A percentile compares a stretch with the other conserved stretches of the same genome.
Conservation (phyloP, 768 basidiomycete genomes). For the Serendipita sp. region DNA sequence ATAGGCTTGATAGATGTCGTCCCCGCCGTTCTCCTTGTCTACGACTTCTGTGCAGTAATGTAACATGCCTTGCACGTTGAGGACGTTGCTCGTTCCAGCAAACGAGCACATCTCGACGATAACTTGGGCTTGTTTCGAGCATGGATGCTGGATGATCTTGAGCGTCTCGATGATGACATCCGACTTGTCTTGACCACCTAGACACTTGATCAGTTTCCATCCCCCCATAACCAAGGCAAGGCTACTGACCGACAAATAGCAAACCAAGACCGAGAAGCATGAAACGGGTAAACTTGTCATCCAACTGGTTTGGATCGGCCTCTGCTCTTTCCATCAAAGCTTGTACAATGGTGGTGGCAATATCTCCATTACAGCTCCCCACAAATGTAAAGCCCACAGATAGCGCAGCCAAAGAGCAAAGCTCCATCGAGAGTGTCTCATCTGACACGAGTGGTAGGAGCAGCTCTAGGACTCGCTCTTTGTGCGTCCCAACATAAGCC, state of each 20-base stretch:
- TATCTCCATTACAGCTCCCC: slow-evolving; percentile 86
- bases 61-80: slow-evolving; percentile 82
- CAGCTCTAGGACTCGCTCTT: slow-evolving; percentile 61
- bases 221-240: not conserved
- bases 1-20: slow-evolving; percentile 79
- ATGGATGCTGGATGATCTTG: slow-evolving; percentile 82
- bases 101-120: slow-evolving; percentile 88
- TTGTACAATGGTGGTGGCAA: slow-evolving; percentile 76
- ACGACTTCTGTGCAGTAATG: slow-evolving; percentile 90
- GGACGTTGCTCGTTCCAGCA: slow-evolving; percentile 87
- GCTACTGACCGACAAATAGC: slow-evolving; percentile 63
- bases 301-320: slow-evolving; percentile 43
- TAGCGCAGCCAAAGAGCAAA: slow-evolving; percentile 69
- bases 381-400: slow-evolving; percentile 91
- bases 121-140: slow-evolving; percentile 79
- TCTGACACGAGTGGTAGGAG: slow-evolving; percentile 76
- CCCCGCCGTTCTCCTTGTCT: slow-evolving; percentile 35
- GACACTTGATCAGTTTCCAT: not conserved
- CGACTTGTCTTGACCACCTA: slow-evolving; percentile 80
- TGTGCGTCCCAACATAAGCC: slow-evolving; percentile 86
- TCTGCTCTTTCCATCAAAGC: slow-evolving; percentile 71
- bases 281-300: slow-evolving; percentile 90
- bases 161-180: slow-evolving; percentile 89
- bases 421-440: slow-evolving; percentile 71
- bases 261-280: slow-evolving; percentile 79